These are phyloP conservation scores for Alternaria sp. DNA, from an alignment of 2,329 filamentous ascomycete species.

Conservation along the genomic window DNA sequence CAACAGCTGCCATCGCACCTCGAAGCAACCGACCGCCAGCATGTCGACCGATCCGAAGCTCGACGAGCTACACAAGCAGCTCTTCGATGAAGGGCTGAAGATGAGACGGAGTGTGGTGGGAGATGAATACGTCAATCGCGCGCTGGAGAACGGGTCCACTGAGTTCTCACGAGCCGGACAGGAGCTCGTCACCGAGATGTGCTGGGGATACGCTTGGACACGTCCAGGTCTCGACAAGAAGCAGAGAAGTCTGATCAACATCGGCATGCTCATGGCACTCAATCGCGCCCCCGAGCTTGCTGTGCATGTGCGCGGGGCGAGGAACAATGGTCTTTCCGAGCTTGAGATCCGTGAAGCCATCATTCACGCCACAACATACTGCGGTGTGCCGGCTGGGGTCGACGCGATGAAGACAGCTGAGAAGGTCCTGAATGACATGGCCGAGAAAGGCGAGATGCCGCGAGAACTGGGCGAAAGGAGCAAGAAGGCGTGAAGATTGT, in stretches of 20 bases:
- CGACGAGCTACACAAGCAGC: slow-evolving; percentile 57
- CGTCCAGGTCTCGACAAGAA: slow-evolving; percentile 67
- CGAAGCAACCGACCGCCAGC: slow-evolving; percentile 13
- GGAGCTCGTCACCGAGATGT: slow-evolving; percentile 68
- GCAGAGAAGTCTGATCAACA: slow-evolving; percentile 67
- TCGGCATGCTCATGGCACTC: slow-evolving; percentile 68
- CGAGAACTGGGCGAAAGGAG: slow-evolving; percentile 41
- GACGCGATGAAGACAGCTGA: slow-evolving; percentile 62
- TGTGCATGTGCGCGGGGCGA: slow-evolving; percentile 66
- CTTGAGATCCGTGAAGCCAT: slow-evolving; percentile 68
- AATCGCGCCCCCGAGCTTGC: slow-evolving; percentile 66
- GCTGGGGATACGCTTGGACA: slow-evolving; percentile 70
- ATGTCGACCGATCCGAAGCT: slow-evolving; percentile 53
- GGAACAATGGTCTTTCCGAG: slow-evolving; percentile 68
- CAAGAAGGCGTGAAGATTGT: slow-evolving; percentile 28
- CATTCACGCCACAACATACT: slow-evolving; percentile 59
- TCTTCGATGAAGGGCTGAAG: slow-evolving; percentile 67
- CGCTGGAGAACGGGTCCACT: slow-evolving; percentile 62
- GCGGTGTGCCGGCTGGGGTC: slow-evolving; percentile 61
- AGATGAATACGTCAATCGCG: slow-evolving; percentile 65
- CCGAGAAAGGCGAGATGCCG: slow-evolving; percentile 51
- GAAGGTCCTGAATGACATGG: slow-evolving; percentile 60
- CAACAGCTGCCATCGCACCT: neutral
- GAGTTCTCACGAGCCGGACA: slow-evolving; percentile 68
- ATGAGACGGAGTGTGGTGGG: slow-evolving; percentile 67